Evolutionary conservation across 192 early-diverging fungal species (phyloP).

Genomic region (Coemansia asiatica): DNA sequence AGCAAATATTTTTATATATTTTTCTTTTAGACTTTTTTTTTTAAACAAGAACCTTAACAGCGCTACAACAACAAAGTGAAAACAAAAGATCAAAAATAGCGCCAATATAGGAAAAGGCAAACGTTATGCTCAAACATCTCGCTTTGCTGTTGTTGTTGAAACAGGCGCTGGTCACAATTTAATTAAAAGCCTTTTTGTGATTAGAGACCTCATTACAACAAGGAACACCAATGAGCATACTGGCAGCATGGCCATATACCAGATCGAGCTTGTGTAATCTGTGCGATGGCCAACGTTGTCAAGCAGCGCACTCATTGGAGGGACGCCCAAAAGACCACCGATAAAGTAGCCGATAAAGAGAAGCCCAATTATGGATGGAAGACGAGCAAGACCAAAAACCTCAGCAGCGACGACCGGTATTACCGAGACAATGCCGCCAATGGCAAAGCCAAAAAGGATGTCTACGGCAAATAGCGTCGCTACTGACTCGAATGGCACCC

Average conservation of each 20-base stretch:
- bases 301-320: constrained; percentile 48
- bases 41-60: constrained; percentile 6
- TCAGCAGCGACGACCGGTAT: constrained; percentile 51
- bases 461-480: constrained; percentile 29
- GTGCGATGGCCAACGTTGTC: constrained; percentile 51
- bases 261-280: constrained; percentile 43
- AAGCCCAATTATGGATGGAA: constrained; percentile 50
- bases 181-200: constrained; percentile 22
- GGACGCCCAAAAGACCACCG: constrained; percentile 47
- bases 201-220: constrained; percentile 31
- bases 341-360: constrained; percentile 46
- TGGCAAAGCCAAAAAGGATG: constrained; percentile 48
- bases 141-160: too few relatives aligned
- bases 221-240: constrained; percentile 43
- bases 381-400: constrained; percentile 44
- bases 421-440: constrained; percentile 47
- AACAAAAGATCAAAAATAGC: too few relatives aligned
- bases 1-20: constrained; percentile 1
- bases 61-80: too few relatives aligned
- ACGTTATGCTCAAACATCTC: not conserved
- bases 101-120: too few relatives aligned
- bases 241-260: constrained; percentile 48
- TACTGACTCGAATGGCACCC: constrained; percentile 47
- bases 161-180: constrained; percentile 2
- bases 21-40: constrained; percentile 1